Evolutionary conservation across 345 rosid genomes (phyloP), one percentile per base, ranked within the genome.

Genomic region (Lepidium aucheri): DNA sequence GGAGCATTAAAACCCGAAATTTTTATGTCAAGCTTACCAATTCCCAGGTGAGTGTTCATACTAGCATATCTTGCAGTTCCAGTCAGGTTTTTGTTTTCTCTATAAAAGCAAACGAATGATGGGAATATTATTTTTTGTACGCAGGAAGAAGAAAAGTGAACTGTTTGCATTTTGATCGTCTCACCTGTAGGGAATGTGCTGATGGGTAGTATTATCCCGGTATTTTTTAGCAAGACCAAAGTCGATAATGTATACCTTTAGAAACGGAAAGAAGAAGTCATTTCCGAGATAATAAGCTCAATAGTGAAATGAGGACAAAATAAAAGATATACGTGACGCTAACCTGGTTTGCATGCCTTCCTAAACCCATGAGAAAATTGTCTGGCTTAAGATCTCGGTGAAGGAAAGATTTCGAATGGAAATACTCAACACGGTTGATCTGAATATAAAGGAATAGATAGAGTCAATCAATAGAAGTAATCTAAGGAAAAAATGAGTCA

Each of bases 1-100:
- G 2, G 12, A 16, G 15, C 8, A 42, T 1, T 33, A 26, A 33
- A 28, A 39, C 10, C 0, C 13, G 0, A 53, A 26, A 22, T 4
- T 26, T 11, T 49, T 12, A 7, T 14, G 22, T 3, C 14, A 53
- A 39, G 53, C 75, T 65, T 77, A 94, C 99, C 99, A 74, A 94
- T 94, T 60, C 99, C 99, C 63, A 94, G 90, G 76, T 94, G 99
- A 69, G 99, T 94, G 56, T 90, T 90, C 97, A 87, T 94, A 87
- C 99, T 94, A 34, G 99, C 99, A 83, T 94, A 94, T 85, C 99
- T 86, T 45, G 99, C 97, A 67, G 99, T 94, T 77, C 99, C 97
- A 18, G 97, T 90, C 77, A 94, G 80, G 75, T 89, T 90, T 74
- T 94, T 91, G 61, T 94, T 94, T 75, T 94, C 99, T 74, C 99